These are phyloP conservation scores for Talaromyces adpressus DNA, from an alignment of 495 filamentous ascomycete genomes.

Conservation along the genomic window DNA sequence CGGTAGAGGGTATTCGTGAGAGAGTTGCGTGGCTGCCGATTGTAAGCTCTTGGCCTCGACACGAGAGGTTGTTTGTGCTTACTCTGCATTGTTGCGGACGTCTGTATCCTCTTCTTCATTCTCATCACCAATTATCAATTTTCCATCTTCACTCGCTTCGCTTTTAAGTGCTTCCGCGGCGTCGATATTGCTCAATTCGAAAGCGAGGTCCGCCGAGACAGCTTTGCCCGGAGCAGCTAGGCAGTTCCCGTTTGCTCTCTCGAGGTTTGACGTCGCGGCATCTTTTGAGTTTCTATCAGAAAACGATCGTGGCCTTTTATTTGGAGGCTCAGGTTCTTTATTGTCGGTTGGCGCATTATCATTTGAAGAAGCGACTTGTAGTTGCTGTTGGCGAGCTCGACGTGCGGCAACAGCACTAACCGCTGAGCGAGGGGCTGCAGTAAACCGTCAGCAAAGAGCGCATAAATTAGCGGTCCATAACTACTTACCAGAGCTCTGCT, in stretches of 20 bases:
- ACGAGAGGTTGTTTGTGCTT: background rate
- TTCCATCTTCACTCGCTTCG: constrained; percentile 16
- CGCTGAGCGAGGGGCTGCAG: constrained; percentile 21
- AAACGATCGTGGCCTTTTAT: constrained; percentile 30
- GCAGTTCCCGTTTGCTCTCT: background rate
- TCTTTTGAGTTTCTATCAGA: background rate
- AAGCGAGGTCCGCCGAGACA: background rate
- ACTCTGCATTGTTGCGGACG: background rate
- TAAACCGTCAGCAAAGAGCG: background rate
- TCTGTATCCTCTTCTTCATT: constrained; percentile 21
- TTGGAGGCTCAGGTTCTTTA: constrained; percentile 23
- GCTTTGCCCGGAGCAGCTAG: background rate
- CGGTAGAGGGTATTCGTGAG: constrained; percentile 21
- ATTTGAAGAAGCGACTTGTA: constrained; percentile 15
- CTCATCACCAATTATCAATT: constrained; percentile 20
- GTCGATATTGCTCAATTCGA: constrained; percentile 3
- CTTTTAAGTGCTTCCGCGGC: constrained; percentile 3
- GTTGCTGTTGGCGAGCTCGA: constrained; percentile 40
- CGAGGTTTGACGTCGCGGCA: background rate
- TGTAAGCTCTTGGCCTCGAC: constrained; percentile 8
- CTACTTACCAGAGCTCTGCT: constrained; percentile 26
- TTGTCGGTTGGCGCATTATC: constrained; percentile 15
- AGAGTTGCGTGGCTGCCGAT: constrained; percentile 27
- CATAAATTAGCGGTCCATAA: background rate
- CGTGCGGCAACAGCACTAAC: constrained; percentile 41